These are phyloP conservation scores for Piper betle DNA, from an alignment of 164 flowering plant genomes.

Conservation along the genomic window DNA sequence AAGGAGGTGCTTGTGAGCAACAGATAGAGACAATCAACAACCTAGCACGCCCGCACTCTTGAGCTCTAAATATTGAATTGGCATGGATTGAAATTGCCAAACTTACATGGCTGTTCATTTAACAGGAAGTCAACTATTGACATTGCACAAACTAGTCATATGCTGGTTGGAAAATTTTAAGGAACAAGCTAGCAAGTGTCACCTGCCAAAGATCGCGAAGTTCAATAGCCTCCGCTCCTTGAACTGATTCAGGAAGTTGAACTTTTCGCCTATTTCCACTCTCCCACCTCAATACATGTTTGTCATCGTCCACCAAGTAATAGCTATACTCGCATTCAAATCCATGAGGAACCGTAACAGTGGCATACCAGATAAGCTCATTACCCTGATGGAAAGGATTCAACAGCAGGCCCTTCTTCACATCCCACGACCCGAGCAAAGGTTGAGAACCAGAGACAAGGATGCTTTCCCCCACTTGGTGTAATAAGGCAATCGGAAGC, in stretches of 20 bases:
- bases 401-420: constrained; percentile 64
- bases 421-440: constrained; percentile 73
- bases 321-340: constrained; percentile 62
- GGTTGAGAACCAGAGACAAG: constrained; percentile 78
- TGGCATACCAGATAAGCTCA: constrained; percentile 76
- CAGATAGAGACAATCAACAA: not conserved
- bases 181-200: not conserved
- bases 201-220: constrained; percentile 97
- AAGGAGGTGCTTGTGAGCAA: not conserved
- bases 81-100: too few relatives aligned
- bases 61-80: not conserved
- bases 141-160: too few relatives aligned
- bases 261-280: constrained; percentile 56
- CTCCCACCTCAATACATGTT: constrained; percentile 64
- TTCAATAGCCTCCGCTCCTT: constrained; percentile 46
- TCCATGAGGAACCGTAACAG: constrained; percentile 36
- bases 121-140: too few relatives aligned
- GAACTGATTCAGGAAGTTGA: constrained; percentile 33
- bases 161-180: too few relatives aligned
- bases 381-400: constrained; percentile 49
- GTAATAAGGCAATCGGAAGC: constrained; percentile 67
- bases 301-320: constrained; percentile 74
- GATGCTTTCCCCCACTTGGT: constrained; percentile 83
- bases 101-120: too few relatives aligned
- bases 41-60: not conserved